Evolutionary conservation across 192 early-diverging fungal genomes (phyloP), one percentile per base, ranked within the genome.

Genomic region (Spizellomyces sp.): DNA sequence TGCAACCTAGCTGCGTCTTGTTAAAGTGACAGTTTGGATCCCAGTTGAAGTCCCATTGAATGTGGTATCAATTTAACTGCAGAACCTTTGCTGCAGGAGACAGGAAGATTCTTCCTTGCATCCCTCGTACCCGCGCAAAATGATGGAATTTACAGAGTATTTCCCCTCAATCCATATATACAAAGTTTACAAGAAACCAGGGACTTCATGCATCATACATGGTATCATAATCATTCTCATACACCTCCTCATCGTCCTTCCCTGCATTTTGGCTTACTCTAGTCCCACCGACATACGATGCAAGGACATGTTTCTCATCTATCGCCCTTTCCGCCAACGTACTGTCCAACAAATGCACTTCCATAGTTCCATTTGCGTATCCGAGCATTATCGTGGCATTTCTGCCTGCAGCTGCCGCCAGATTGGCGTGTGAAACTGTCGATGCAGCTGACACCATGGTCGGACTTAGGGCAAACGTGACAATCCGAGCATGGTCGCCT

Each of bases 251-350:
- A 12, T 54, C 50, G 1, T 12, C 17, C 17, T 54, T 54, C 59
- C 59, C 22, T 19, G 59, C 12, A 27, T 61, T 36, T 36, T 61
- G 59, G 27, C n/a, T 19, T 22, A 61, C 22, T 61, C 15, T 1
- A 36, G 27, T 36, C 3, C 27, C 27, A 36, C 27, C 27, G 4
- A 66, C 55, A 48, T 66, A 67, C 15, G 12, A 45, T n/a, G 15
- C 66, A 44, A 83, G 74, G 60, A 62, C 61, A 42, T 57, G 47
- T 10, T 42, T 58, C 68, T 83, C 81, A 54, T 80, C 81, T 22
- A 83, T 67, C n/a, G 61, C 67, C 44, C n/a, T 27, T 58, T 83
- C 81, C 6, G 66, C 73, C 42, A 78, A 54, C 67, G 67, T 75
- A 57, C 52, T 48, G 15, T 66, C 72, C 42, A 80, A 64, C 50